Percentiles rank a stretch among this genome's conserved stretches.
phyloP scores from a whole-genome alignment of 1,284 basidiomycete species.

The Peniophora sp. region DNA sequence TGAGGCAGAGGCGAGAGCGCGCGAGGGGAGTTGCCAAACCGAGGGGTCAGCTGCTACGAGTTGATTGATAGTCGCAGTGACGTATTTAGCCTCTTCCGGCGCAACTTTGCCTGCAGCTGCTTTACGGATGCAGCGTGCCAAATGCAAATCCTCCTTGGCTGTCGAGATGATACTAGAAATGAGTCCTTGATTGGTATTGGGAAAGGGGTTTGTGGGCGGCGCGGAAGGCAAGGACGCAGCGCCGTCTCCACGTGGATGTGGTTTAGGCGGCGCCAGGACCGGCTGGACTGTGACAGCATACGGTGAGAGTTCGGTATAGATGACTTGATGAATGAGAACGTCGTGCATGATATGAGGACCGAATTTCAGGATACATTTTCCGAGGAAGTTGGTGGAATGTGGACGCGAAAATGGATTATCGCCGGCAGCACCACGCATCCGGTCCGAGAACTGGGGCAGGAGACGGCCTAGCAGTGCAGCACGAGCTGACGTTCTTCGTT shows the following conservation, averaged over 20 bases:
- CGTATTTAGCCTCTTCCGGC: conserved; percentile 52
- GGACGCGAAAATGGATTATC: conserved; percentile 44
- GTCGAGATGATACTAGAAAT: conserved; percentile 58
- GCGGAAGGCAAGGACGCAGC: no score
- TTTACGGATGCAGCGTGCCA: conserved; percentile 54
- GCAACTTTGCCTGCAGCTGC: conserved; percentile 52
- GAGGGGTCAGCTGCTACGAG: conserved; percentile 23
- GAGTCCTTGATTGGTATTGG: conserved; percentile 44
- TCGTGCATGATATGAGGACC: conserved; percentile 64
- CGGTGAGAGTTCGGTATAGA: conserved; percentile 43
- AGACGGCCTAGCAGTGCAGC: conserved; percentile 58
- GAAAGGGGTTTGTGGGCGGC: conserved; percentile 31
- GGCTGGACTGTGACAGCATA: no score
- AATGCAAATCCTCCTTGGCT: conserved; percentile 52
- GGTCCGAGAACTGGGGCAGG: conserved; percentile 67
- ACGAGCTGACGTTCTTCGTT: conserved; percentile 38
- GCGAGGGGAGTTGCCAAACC: not conserved
- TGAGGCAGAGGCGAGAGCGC: conserved; percentile 6
- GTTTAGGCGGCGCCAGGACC: no score
- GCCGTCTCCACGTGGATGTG: no score
- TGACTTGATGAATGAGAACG: conserved; percentile 61
- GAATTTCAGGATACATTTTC: conserved; percentile 58
- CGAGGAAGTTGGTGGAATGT: conserved; percentile 54
- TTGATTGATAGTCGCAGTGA: conserved; percentile 60
- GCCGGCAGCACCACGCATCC: conserved; percentile 37